Base-by-base conservation (phyloP, 768 basidiomycete genomes). In the Lactarius indigo region DNA sequence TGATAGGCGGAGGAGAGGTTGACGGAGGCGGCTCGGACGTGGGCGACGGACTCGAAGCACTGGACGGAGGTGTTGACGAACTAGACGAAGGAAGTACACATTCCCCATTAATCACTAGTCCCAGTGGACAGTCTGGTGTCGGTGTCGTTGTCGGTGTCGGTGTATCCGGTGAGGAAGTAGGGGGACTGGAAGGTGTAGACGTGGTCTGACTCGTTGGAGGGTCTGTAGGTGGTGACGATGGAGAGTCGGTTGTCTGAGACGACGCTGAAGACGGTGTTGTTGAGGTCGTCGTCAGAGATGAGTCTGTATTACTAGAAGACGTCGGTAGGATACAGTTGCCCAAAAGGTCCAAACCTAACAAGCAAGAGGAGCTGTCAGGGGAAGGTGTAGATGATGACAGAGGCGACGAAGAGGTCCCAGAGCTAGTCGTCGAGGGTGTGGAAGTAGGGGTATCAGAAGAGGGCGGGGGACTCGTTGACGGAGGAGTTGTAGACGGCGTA, bases 371-470 rank as follows among this genome's bases (percentile, higher is more conserved):
- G 35, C 12, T 7, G 35, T 37, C 35, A 37, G 35, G 3, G 35
- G 12, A 37, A 37, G 73, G 55, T 4, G 64, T 57, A 17, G 68
- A 57, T 35, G 64, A 23, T 37, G 59, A 57, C 23, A 65, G 41
- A 18, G 61, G 35, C 9, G 67, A 44, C 28, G 55, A n/a, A 7
- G 70, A 61, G 30, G 30, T 20, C 57, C 26, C 52, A 47, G 15
- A 60, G 52, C 10, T 23, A 31, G 28, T 42, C 18, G 57, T 54
- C 20, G 56, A 7, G 30, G 61, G 39, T 30, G 61, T 55, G 72
- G 65, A 0, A 64, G 66, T 28, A 54, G 70, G 3, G 68, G 68
- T 26, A 69, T 68, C 13, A 28, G 66, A 58, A 6, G 70, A 35
- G 17, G 63, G 26, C 4, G 72, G 50, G 15, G 54, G 63, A 39